phyloP scores from a whole-genome alignment of 768 basidiomycete species.

The Mycena belliarum region DNA sequence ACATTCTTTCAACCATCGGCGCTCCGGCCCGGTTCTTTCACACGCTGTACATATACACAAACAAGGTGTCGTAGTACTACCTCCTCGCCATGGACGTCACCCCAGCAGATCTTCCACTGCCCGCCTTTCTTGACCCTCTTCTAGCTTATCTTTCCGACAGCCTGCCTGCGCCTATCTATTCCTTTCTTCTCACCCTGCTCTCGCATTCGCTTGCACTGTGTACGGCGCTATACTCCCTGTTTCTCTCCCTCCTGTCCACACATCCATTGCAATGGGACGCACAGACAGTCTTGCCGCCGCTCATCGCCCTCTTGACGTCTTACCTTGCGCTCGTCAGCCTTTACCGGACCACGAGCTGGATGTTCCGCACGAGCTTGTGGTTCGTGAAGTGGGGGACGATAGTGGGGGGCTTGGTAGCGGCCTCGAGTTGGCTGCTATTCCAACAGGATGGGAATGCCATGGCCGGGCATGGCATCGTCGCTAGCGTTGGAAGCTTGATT shows the following conservation, averaged over 20 bases:
- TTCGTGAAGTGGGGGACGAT: constrained; percentile 79
- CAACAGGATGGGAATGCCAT: constrained; percentile 34
- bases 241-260: constrained; percentile 48
- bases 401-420: constrained; percentile 53
- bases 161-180: constrained; percentile 59
- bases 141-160: constrained; percentile 54
- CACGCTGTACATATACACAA: not conserved
- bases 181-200: constrained; percentile 48
- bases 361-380: constrained; percentile 65
- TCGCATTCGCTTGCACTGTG: constrained; percentile 54
- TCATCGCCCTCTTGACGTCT: constrained; percentile 69
- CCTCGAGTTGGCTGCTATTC: constrained; percentile 55
- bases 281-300: constrained; percentile 69
- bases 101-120: constrained; percentile 36
- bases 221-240: constrained; percentile 49
- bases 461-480: constrained; percentile 37
- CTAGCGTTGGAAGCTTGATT: constrained; percentile 42
- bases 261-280: constrained; percentile 64
- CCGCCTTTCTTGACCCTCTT: constrained; percentile 53
- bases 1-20: no score
- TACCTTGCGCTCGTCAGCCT: constrained; percentile 78
- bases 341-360: constrained; percentile 78
- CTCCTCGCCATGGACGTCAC: constrained; percentile 21
- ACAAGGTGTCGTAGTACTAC: not conserved
- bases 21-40: no score